Conservation (phyloP, 805 yeast genomes). For the Wickerhamomyces tratensis region DNA sequence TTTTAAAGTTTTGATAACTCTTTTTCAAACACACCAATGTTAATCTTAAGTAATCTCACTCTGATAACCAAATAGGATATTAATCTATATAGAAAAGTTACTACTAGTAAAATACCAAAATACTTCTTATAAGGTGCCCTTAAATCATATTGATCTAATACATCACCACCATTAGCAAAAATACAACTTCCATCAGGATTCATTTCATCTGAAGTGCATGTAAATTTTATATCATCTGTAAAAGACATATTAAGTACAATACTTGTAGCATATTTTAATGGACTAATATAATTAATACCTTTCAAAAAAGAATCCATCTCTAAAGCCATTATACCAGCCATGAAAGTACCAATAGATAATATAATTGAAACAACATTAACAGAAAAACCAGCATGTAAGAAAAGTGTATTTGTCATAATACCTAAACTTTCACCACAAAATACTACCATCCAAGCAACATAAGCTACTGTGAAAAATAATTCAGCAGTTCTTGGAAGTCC, state of each 20-base stretch:
- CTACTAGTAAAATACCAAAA: conserved; percentile 28
- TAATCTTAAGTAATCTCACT: conserved; percentile 12
- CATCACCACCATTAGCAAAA: conserved; percentile 44
- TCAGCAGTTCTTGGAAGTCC: conserved; percentile 64
- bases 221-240: conserved; percentile 30
- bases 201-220: conserved; percentile 28
- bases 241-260: conserved; percentile 48
- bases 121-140: conserved; percentile 22
- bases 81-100: conserved; percentile 32
- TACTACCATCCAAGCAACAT: conserved; percentile 41
- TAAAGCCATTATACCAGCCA: conserved; percentile 81
- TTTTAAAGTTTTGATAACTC: not conserved
- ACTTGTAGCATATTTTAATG: conserved; percentile 61
- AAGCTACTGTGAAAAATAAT: conserved; percentile 57
- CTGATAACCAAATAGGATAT: conserved; percentile 21
- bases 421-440: conserved; percentile 84
- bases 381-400: conserved; percentile 72
- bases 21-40: conserved; percentile 5
- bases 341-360: conserved; percentile 62
- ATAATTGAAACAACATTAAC: conserved; percentile 61
- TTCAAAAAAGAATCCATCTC: conserved; percentile 60
- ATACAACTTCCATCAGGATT: conserved; percentile 36
- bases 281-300: conserved; percentile 70
- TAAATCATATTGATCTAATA: conserved; percentile 37
- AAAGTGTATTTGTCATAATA: conserved; percentile 64